Conservation (phyloP, 163 green algal genomes). For the Trebouxiophyceae sp. region DNA sequence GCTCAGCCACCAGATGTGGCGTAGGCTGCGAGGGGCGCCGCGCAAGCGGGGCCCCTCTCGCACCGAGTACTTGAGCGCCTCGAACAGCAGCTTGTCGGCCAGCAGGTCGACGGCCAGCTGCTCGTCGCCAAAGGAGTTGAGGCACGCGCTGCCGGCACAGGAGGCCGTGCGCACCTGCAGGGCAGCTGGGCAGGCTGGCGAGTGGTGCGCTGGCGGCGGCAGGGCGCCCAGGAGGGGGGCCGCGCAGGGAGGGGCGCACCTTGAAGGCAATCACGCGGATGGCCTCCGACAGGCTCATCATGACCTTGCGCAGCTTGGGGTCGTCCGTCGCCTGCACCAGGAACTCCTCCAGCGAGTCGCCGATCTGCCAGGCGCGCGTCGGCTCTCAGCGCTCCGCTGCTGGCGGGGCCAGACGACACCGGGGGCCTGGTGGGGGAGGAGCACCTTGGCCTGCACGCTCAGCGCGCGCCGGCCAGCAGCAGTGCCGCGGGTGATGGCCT, state of each 20-base stretch:
- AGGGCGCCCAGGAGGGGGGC: neutral
- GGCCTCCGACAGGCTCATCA: constrained; percentile 88
- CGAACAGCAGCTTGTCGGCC: constrained; percentile 91
- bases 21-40: too few relatives aligned
- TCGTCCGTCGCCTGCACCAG: constrained; percentile 75
- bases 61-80: constrained; percentile 74
- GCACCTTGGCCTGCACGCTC: too few relatives aligned
- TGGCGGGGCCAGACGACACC: too few relatives aligned
- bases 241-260: constrained; percentile 31
- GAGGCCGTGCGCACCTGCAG: constrained; percentile 75
- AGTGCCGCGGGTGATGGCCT: too few relatives aligned
- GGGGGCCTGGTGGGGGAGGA: too few relatives aligned
- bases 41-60: too few relatives aligned
- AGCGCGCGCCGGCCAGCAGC: too few relatives aligned
- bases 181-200: too few relatives aligned
- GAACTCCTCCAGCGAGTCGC: constrained; percentile 87
- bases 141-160: constrained; percentile 73
- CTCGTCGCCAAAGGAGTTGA: constrained; percentile 94
- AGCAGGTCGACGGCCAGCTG: constrained; percentile 90
- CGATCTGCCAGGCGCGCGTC: too few relatives aligned
- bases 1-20: too few relatives aligned
- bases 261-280: constrained; percentile 91
- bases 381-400: too few relatives aligned
- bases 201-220: too few relatives aligned
- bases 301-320: constrained; percentile 78